Evolutionary conservation across 805 yeast species (phyloP).

Genomic region (Suhomyces sp.): DNA sequence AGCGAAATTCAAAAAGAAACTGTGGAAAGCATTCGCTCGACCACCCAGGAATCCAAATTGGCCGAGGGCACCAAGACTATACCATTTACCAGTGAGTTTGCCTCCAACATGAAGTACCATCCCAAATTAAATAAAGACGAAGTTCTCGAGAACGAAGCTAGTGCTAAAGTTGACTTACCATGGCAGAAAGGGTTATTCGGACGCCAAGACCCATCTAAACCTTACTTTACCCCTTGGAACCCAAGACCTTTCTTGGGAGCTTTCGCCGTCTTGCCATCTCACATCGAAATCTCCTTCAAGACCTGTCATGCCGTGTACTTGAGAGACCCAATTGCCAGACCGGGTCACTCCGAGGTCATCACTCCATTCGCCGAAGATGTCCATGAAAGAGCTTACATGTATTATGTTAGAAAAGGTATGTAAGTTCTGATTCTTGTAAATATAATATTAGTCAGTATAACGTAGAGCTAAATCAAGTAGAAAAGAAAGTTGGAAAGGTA

Average conservation of each 20-base stretch:
- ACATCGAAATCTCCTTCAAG: constrained; percentile 82
- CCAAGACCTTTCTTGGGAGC: constrained; percentile 93
- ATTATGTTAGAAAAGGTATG: constrained; percentile 74
- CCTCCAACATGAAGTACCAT: constrained; percentile 29
- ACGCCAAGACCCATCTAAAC: constrained; percentile 68
- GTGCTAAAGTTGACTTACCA: constrained; percentile 58
- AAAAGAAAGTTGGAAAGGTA: too few species aligned
- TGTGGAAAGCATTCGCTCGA: constrained; percentile 30
- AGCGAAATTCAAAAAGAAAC: constrained; percentile 35
- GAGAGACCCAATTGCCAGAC: constrained; percentile 96
- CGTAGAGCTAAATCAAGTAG: neutral
- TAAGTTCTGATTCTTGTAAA: constrained; percentile 14
- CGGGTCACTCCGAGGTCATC: constrained; percentile 94
- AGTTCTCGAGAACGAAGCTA: constrained; percentile 48
- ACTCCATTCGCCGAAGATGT: constrained; percentile 79
- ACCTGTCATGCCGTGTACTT: constrained; percentile 96
- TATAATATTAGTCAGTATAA: constrained; percentile 9
- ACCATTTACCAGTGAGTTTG: constrained; percentile 29
- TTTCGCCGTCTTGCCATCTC: constrained; percentile 88
- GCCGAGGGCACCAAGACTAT: constrained; percentile 24
- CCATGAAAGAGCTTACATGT: constrained; percentile 94
- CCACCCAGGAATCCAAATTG: constrained; percentile 25
- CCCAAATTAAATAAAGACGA: constrained; percentile 42
- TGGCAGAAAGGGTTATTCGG: constrained; percentile 83
- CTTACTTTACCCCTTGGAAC: constrained; percentile 95